Base-by-base conservation (phyloP, 208 protist species). In the Trypanosoma grayi region DNA sequence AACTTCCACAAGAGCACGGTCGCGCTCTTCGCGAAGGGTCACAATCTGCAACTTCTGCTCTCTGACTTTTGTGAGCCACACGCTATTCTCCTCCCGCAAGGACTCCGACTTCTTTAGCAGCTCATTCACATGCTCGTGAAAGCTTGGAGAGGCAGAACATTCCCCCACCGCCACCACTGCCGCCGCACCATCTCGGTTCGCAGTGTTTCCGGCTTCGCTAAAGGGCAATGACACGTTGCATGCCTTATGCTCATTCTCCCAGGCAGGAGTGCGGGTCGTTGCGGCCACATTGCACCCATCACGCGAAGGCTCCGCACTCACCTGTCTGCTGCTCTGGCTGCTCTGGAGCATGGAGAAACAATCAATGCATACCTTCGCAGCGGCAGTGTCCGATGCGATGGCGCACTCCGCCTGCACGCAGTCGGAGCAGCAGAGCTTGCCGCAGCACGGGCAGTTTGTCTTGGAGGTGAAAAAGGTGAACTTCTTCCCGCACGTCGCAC, bases 341-440 rank as follows among this genome's bases (percentile, higher is more conserved):
- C 77, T 73, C 48, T 87, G 75, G 34, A 83, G 68, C 62, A 77
- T 81, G 14, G 65, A 66, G 50, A 85, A 85, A 62, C 84, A 91
- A 27, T 75, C 61, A 16, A 83, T 54, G 59, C 84, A 91, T n/a
- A 87, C 76, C 2, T 64, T 55, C 8, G 47, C 51, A 8, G 73
- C 65, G 10, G 46, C 10, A 5, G 54, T 57, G 50, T 69, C 68
- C 10, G 65, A 54, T 10, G 53, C 40, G 31, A 91, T 54, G 6
- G 64, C 55, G 45, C 66, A 77, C 45, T 85, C 67, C 10, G 73
- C 65, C 20, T 74, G 60, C 2, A 92, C 69, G 53, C 85, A 92
- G 39, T 80, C 65, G 11, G 78, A 63, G 64, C 85, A 92, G 51
- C 78, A 83, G 20, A 87, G 68, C 20, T 71, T 70, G 2, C 78